Base-by-base conservation (phyloP, 2,329 filamentous ascomycete genomes). In the Gliomastix tumulicola region DNA sequence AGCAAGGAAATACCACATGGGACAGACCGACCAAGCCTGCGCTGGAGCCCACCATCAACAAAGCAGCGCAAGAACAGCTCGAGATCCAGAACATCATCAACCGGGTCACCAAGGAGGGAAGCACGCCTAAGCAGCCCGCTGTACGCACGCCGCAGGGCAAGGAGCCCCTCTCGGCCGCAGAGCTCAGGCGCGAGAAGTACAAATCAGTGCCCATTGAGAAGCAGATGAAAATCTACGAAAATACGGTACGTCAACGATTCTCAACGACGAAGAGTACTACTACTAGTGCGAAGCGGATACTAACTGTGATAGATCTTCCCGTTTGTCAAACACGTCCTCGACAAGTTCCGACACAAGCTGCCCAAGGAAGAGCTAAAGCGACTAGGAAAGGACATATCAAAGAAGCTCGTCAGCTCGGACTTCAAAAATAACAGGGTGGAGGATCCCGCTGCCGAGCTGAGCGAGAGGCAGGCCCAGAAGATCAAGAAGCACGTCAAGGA, bases 171-270 rank as follows among this genome's bases (percentile, higher is more conserved):
- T 28, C 25, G 17, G 25, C 25, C n/a, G 32, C 32, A 34, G 17
- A 13, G 12, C 15, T n/a, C 10, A 81, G 76, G 48, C 71, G 72
- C 49, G 82, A 87, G 33, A 85, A 82, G 54, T 88, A 84, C 84
- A 73, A 77, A 38, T 73, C 71, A 41, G 57, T 82, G 21, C 69
- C 82, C 2, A 57, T 79, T 47, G 89, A 96, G 46, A 96, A 96
- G 62, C 87, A 92, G 61, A 94, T 88, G 76, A 95, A 88, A 65
- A 71, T 95, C 3, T 97, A 96, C 51, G 89, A 96, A 59, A 89
- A 89, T 54, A 94, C 88, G 35, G 88, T 94, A 71, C 58, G 85
- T 67, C 15, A 11, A 11, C 23, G 22, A 5, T 3, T 21, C 19
- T 30, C 19, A 23, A 27, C 18, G 4, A 32, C 4, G 17, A n/a